Conservation (phyloP, 495 filamentous ascomycete genomes). For the Aspergillus leporis region DNA sequence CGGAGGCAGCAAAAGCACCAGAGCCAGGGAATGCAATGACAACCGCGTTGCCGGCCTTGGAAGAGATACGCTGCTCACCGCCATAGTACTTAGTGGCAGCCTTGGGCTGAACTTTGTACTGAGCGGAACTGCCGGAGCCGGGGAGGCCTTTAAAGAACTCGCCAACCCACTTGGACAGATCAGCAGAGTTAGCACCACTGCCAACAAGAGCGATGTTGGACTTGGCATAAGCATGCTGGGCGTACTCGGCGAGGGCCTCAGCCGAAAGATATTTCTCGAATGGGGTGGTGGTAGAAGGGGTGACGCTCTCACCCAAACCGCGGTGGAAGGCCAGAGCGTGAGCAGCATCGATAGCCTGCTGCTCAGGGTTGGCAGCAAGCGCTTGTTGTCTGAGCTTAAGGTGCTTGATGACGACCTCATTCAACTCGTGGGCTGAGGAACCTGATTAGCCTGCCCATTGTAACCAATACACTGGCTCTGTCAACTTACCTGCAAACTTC, state of each 20-base stretch:
- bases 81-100: constrained; percentile 81
- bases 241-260: constrained; percentile 68
- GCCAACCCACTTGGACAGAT: constrained; percentile 86
- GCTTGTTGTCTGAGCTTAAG: constrained; percentile 72
- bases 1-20: constrained; percentile 64
- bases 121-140: constrained; percentile 32
- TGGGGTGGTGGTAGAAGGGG: constrained; percentile 67
- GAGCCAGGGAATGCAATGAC: constrained; percentile 93
- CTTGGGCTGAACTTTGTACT: constrained; percentile 41
- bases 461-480: background rate
- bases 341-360: constrained; percentile 78
- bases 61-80: constrained; percentile 88
- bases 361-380: constrained; percentile 62
- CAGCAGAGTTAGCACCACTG: constrained; percentile 75
- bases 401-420: constrained; percentile 76
- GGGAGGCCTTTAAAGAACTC: constrained; percentile 74
- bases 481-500: constrained; percentile 72
- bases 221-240: constrained; percentile 77
- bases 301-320: constrained; percentile 77
- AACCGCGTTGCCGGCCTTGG: constrained; percentile 69
- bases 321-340: constrained; percentile 92
- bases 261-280: constrained; percentile 76
- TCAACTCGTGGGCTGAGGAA: constrained; percentile 73
- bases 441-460: constrained; percentile 2
- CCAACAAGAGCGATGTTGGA: constrained; percentile 87